These are phyloP conservation scores for Monosporozyma unispora DNA, from an alignment of 805 yeast species.

Conservation along the genomic window DNA sequence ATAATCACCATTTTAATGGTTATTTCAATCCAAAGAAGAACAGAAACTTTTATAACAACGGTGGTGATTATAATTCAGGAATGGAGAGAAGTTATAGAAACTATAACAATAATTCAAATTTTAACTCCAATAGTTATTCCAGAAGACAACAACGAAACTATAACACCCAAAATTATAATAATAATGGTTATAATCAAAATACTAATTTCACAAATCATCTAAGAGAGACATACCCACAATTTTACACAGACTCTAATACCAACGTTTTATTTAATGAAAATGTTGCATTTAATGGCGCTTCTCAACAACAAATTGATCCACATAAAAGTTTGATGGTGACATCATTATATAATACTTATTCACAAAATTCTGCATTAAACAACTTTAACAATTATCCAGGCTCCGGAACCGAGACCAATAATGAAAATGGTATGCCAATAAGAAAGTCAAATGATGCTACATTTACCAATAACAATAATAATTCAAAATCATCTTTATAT, in stretches of 20 bases:
- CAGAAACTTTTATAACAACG: conserved; percentile 1
- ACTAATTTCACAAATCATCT: conserved; percentile 14
- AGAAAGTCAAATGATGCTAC: background rate
- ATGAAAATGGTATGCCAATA: background rate
- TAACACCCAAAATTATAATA: background rate
- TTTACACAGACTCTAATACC: conserved; percentile 6
- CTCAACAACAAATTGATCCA: background rate
- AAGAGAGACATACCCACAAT: conserved; percentile 20
- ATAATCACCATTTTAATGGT: conserved; percentile 4
- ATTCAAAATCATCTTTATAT: background rate
- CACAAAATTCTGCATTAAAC: background rate
- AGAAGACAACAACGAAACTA: background rate
- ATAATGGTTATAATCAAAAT: conserved; percentile 2
- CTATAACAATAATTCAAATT: background rate
- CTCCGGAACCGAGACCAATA: background rate
- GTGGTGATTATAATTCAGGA: background rate
- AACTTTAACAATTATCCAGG: background rate
- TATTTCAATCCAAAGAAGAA: conserved; percentile 1
- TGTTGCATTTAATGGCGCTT: background rate
- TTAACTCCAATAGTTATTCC: background rate
- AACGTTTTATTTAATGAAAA: background rate
- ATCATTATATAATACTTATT: background rate
- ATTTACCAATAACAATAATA: background rate
- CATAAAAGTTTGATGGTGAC: background rate
- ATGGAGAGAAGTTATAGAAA: background rate